Percentiles rank a stretch among this genome's conserved stretches.
Evolutionary conservation across 2,329 filamentous ascomycete genomes (phyloP).

Genomic region (Aspergillus niger): DNA sequence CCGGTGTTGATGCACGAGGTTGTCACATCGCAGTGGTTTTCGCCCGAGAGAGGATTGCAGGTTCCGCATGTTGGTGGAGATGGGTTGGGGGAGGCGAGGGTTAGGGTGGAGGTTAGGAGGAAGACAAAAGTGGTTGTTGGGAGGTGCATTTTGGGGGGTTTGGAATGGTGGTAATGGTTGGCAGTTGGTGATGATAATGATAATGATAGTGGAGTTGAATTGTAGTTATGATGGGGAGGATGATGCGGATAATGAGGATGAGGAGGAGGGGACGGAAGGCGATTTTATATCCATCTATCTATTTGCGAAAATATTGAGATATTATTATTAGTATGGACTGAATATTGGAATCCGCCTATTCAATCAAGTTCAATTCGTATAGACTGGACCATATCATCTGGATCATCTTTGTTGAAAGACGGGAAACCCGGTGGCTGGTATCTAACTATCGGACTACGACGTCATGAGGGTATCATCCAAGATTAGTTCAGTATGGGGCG

Average conservation of each 20-base stretch:
- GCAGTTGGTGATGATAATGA: too few relatives aligned
- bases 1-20: slow-evolving; percentile 50
- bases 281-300: background rate
- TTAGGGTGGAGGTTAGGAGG: slow-evolving; percentile 19
- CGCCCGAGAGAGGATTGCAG: slow-evolving; percentile 44
- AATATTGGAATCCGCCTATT: background rate
- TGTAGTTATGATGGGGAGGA: background rate
- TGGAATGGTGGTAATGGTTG: background rate
- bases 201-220: background rate
- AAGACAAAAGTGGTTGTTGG: slow-evolving; percentile 25
- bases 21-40: slow-evolving; percentile 46
- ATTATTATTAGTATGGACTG: background rate
- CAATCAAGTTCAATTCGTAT: background rate
- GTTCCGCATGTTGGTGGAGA: slow-evolving; percentile 34
- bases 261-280: background rate
- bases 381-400: background rate
- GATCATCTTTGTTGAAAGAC: too few relatives aligned
- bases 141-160: slow-evolving; percentile 29
- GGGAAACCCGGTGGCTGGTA: background rate
- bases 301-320: background rate
- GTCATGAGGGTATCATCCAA: background rate
- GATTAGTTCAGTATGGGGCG: too few relatives aligned
- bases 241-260: background rate
- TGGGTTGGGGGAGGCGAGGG: slow-evolving; percentile 24
- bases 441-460: background rate